Base-by-base conservation (phyloP, 352 stramenopile genomes). In the Pythium dissotocum region DNA sequence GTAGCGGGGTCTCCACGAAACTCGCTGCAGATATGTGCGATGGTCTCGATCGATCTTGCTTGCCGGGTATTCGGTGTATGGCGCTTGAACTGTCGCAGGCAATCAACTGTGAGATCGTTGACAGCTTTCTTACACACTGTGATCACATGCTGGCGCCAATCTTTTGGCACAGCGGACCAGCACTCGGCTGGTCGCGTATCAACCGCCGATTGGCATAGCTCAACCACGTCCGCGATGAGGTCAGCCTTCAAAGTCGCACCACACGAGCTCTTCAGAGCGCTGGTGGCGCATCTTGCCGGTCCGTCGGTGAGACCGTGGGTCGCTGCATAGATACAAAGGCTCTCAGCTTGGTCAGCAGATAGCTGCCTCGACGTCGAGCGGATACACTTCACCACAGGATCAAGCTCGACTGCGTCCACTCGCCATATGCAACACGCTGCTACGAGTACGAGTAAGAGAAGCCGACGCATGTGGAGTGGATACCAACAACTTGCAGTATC, bases 41-140 rank as follows among this genome's bases (percentile, higher is more conserved):
- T 49, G 1, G 58, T 33, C 14, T 59, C 33, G 32, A 72, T 60
- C 2, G 28, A n/a, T 18, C 24, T 30, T 6, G 42, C 12, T 2
- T 68, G 60, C 8, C 35, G 14, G 5, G 51, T 28, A 7, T n/a
- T 44, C 6, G 61, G 12, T 6, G 53, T 54, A 13, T 68, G 54
- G 2, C 44, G 59, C 16, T 72, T 67, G 36, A 65, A 85, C 16
- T 71, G 40, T 2, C 75, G 26, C 9, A 81, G 74, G 44, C 78
- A 90, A 16, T 76, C 62, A 5, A 76, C 77, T 9, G 77, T 67
- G 6, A 18, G 42, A 10, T 73, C 48, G 32, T 77, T 70, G 5
- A 61, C 61, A n/a, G 80, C 77, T 0, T 69, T 52, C 12, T 72
- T 67, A 36, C 82, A 90, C 28, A 84, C 57, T 14, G 53, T 24